These are phyloP conservation scores for Annulohypoxylon bovei DNA, from an alignment of 495 filamentous ascomycete species.

Conservation along the genomic window DNA sequence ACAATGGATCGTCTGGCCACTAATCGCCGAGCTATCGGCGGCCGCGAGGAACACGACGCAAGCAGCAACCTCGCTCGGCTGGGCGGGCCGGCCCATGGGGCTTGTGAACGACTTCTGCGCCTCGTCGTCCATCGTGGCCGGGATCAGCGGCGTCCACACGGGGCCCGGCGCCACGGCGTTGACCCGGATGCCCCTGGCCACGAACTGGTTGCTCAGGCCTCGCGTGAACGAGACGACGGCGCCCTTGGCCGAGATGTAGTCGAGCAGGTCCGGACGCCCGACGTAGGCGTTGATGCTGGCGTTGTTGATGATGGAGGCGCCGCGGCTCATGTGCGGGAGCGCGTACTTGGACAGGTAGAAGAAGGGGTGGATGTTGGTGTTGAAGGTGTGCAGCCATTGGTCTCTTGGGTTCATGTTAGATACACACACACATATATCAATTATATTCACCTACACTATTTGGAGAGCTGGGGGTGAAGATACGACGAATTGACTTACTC, in stretches of 20 bases:
- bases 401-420: constrained; percentile 57
- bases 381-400: constrained; percentile 80
- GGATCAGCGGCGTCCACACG: constrained; percentile 86
- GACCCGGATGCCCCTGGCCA: constrained; percentile 78
- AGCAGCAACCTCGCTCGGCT: constrained; percentile 82
- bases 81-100: constrained; percentile 81
- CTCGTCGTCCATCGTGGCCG: constrained; percentile 76
- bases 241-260: constrained; percentile 87
- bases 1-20: constrained; percentile 71
- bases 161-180: constrained; percentile 85
- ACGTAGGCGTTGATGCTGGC: constrained; percentile 84
- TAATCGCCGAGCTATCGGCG: constrained; percentile 74
- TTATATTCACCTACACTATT: too few relatives aligned
- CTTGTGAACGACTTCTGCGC: constrained; percentile 78
- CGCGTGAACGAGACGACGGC: constrained; percentile 85
- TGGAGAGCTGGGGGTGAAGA: too few relatives aligned
- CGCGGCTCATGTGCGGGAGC: constrained; percentile 78
- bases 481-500: constrained; percentile 65
- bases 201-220: constrained; percentile 78
- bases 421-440: not conserved
- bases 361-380: constrained; percentile 79
- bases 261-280: constrained; percentile 81
- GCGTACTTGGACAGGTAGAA: constrained; percentile 83
- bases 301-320: constrained; percentile 85
- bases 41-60: constrained; percentile 89